Conservation (phyloP, 2,329 filamentous ascomycete genomes). For the Aspergillus luchuensis region DNA sequence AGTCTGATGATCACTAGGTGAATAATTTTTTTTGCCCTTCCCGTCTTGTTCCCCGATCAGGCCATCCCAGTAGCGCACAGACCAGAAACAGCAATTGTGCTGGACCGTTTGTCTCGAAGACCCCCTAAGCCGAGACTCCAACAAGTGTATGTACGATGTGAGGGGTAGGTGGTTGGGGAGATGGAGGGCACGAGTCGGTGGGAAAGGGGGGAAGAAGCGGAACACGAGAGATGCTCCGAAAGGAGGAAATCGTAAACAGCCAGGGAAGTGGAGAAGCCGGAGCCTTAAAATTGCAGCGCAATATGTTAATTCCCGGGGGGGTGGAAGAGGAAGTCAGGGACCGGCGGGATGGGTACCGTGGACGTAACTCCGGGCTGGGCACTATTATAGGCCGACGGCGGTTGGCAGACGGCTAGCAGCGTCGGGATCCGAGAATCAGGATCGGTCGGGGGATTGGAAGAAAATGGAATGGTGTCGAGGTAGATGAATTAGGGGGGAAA, state of each 20-base stretch:
- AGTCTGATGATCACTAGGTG: constrained; percentile 17
- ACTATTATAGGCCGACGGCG: constrained; percentile 8
- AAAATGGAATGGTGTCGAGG: background rate
- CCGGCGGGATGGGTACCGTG: constrained; percentile 25
- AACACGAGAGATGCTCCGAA: constrained; percentile 25
- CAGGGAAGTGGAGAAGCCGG: constrained; percentile 23
- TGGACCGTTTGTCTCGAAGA: constrained; percentile 7
- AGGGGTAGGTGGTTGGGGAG: constrained; percentile 15
- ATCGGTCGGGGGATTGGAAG: background rate
- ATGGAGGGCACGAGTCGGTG: constrained; percentile 9
- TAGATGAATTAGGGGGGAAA: constrained; percentile 1
- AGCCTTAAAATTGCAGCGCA: constrained; percentile 17
- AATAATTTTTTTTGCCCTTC: background rate
- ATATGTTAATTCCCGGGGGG: constrained; percentile 20
- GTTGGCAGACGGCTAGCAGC: constrained; percentile 1
- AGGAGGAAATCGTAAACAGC: constrained; percentile 41
- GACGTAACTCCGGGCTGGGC: constrained; percentile 16
- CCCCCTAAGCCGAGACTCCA: constrained; percentile 10
- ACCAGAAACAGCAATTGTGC: constrained; percentile 15
- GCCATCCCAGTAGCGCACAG: constrained; percentile 32
- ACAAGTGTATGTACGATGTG: constrained; percentile 15
- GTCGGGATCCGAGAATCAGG: background rate
- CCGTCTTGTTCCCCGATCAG: constrained; percentile 25
- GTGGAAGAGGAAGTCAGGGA: constrained; percentile 9
- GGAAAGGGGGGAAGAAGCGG: constrained; percentile 18